A percentile compares a stretch with the other conserved stretches of the same genome.
Conservation (phyloP, 2,329 filamentous ascomycete species). For the Paecilomyces variotii region DNA sequence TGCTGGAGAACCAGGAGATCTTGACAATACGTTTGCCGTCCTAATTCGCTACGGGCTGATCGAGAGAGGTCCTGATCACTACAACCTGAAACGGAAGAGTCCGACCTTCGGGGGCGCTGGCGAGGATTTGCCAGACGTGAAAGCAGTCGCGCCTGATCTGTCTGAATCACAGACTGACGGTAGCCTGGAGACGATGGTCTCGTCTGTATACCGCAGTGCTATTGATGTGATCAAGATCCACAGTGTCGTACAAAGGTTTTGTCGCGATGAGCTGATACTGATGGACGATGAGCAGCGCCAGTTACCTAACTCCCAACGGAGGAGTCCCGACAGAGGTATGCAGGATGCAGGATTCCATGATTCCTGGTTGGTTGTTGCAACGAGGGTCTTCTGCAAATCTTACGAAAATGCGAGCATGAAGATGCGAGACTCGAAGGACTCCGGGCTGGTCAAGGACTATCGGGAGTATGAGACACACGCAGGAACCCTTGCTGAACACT, state of each 20-base stretch:
- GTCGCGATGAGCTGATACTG: conserved; percentile 38
- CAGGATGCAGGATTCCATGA: conserved; percentile 29
- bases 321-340: conserved; percentile 2
- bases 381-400: conserved; percentile 33
- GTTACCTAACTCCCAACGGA: neutral
- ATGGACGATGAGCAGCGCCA: conserved; percentile 21
- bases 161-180: conserved; percentile 27
- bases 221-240: conserved; percentile 42
- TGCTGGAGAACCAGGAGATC: conserved; percentile 27
- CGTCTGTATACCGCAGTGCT: conserved; percentile 17
- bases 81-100: conserved; percentile 13
- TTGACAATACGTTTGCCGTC: conserved; percentile 39
- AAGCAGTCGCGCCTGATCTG: conserved; percentile 16
- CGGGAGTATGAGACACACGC: conserved; percentile 42
- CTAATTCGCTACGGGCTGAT: conserved; percentile 40
- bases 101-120: conserved; percentile 14
- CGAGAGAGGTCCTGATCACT: conserved; percentile 31
- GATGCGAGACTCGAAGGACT: conserved; percentile 29
- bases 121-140: conserved; percentile 14
- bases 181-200: conserved; percentile 26
- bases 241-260: conserved; percentile 41
- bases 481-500: conserved; percentile 31
- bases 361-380: conserved; percentile 37
- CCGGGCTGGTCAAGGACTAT: conserved; percentile 38
- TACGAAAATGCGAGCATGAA: conserved; percentile 33